These are phyloP conservation scores for Boletellus sp. DNA, from an alignment of 768 basidiomycete species.

Conservation along the genomic window DNA sequence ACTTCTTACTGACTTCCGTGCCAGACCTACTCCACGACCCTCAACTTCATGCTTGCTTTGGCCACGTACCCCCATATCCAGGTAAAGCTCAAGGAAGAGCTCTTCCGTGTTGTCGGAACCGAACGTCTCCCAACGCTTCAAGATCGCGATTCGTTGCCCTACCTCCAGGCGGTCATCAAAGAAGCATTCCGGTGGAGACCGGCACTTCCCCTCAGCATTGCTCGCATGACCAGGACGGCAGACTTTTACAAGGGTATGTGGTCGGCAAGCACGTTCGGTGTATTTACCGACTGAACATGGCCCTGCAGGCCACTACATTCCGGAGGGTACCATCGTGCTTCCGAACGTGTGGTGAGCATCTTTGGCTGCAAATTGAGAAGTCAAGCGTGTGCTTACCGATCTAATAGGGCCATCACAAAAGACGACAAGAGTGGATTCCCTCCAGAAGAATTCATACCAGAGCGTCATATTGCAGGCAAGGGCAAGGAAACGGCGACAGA, in stretches of 20 bases:
- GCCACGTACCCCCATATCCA: constrained; percentile 40
- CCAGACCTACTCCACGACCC: constrained; percentile 16
- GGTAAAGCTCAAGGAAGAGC: constrained; percentile 49
- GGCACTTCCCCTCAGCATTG: constrained; percentile 12
- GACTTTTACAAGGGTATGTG: constrained; percentile 11
- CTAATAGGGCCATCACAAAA: constrained; percentile 14
- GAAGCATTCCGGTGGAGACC: constrained; percentile 28
- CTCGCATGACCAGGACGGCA: constrained; percentile 4
- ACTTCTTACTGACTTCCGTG: neutral
- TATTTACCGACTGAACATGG: neutral
- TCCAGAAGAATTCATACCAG: constrained; percentile 12
- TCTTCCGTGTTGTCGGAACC: constrained; percentile 43
- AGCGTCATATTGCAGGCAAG: constrained; percentile 9
- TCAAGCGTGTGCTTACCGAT: neutral
- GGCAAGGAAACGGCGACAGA: constrained; percentile 8
- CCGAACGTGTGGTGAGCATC: constrained; percentile 16
- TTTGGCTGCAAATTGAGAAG: neutral
- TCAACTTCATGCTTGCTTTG: constrained; percentile 18
- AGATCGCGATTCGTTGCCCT: constrained; percentile 42
- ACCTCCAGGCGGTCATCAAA: constrained; percentile 40
- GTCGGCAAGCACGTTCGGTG: neutral
- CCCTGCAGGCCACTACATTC: constrained; percentile 9
- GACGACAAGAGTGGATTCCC: constrained; percentile 16
- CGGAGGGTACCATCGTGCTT: constrained; percentile 7
- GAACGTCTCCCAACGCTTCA: constrained; percentile 43